Percentiles rank a stretch among this genome's conserved stretches.
Evolutionary conservation across 148 eudicot genomes (phyloP).

Genomic region (Rhododendron ferrugineum): DNA sequence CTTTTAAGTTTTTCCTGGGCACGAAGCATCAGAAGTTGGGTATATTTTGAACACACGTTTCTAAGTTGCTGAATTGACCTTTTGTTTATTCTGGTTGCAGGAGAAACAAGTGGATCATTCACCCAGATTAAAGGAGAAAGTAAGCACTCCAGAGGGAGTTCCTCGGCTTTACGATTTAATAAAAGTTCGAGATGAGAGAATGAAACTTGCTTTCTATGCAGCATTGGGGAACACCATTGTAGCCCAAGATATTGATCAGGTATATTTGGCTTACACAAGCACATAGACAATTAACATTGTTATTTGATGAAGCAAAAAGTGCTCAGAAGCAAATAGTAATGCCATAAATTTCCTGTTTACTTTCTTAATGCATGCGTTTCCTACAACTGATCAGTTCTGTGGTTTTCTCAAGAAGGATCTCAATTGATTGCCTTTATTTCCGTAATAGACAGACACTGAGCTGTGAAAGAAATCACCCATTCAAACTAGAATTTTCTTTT

Average conservation of each 20-base stretch:
- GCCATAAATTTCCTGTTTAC: background rate
- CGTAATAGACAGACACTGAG: background rate
- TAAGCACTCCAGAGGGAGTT: slow-evolving; percentile 78
- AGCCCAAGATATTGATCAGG: slow-evolving; percentile 90
- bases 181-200: slow-evolving; percentile 72
- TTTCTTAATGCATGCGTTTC: background rate
- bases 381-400: background rate
- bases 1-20: background rate
- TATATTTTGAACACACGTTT: background rate
- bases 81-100: slow-evolving; percentile 37
- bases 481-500: background rate
- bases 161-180: slow-evolving; percentile 89
- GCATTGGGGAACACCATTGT: slow-evolving; percentile 87
- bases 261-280: slow-evolving; percentile 10
- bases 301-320: background rate
- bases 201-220: slow-evolving; percentile 85
- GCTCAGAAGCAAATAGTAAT: background rate
- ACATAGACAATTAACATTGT: background rate
- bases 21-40: background rate
- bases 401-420: background rate
- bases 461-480: background rate
- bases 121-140: slow-evolving; percentile 59
- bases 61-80: background rate
- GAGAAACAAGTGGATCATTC: slow-evolving; percentile 75
- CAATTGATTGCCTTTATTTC: background rate